These are phyloP conservation scores for Oryza meridionalis DNA, from an alignment of 176 grass and related monocot genomes.

Conservation along the genomic window DNA sequence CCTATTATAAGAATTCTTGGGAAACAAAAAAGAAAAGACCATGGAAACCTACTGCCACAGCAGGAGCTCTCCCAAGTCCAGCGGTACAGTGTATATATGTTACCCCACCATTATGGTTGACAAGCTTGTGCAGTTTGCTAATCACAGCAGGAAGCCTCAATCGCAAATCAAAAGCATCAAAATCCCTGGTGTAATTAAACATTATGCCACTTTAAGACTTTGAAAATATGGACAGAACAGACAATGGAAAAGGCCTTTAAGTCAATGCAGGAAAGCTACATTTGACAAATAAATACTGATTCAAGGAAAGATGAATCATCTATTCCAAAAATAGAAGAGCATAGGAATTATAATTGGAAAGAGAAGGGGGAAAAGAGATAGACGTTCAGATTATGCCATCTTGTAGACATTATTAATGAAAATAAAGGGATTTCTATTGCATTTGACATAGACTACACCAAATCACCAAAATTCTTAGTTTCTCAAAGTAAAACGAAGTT, in stretches of 20 bases:
- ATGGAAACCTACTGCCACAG: conserved; percentile 72
- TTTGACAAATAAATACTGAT: background rate
- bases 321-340: background rate
- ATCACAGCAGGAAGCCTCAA: conserved; percentile 93
- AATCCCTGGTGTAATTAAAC: conserved; percentile 72
- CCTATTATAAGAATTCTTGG: background rate
- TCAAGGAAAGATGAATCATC: conserved; percentile 13
- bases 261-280: background rate
- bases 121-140: conserved; percentile 85
- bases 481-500: background rate
- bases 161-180: conserved; percentile 99
- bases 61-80: conserved; percentile 96
- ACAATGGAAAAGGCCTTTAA: background rate
- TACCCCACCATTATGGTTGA: conserved; percentile 74
- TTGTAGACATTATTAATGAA: background rate
- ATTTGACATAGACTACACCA: background rate
- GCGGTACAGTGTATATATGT: conserved; percentile 99
- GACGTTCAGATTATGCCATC: background rate
- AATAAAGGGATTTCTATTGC: background rate
- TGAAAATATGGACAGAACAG: background rate
- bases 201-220: conserved; percentile 27
- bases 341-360: too few relatives aligned
- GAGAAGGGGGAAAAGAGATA: background rate
- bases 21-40: conserved; percentile 27
- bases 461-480: background rate